Percentiles rank a stretch among this genome's conserved stretches.
Conservation (phyloP, 495 filamentous ascomycete species). For the Penicillium manginii region DNA sequence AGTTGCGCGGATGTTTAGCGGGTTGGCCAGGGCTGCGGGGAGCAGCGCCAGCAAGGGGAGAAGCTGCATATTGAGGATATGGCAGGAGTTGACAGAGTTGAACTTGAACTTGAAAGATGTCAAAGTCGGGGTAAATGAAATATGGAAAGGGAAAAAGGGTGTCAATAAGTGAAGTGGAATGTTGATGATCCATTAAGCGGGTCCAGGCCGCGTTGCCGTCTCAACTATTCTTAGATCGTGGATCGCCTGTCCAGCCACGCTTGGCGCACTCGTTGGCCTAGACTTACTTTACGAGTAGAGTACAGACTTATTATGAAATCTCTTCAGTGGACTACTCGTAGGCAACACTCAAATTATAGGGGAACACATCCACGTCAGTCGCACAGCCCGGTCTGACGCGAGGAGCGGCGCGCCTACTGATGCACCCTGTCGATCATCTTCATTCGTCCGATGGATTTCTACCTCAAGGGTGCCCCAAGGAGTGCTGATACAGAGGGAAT, state of each 20-base stretch:
- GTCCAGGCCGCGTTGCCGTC: constrained; percentile 41
- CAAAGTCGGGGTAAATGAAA: neutral
- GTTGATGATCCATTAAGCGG: constrained; percentile 22
- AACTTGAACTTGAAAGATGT: too few species aligned
- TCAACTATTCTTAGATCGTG: constrained; percentile 42
- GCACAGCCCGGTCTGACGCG: neutral
- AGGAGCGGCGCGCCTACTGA: neutral
- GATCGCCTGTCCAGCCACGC: constrained; percentile 11
- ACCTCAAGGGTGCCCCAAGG: too few species aligned
- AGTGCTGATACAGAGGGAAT: too few species aligned
- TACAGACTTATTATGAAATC: neutral
- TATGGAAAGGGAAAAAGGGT: constrained; percentile 6
- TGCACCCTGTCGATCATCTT: neutral
- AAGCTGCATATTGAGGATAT: constrained; percentile 33
- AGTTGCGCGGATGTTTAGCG: constrained; percentile 36
- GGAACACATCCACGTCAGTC: neutral
- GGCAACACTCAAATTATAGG: neutral
- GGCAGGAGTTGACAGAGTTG: too few species aligned
- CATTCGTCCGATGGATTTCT: too few species aligned
- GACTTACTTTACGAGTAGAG: neutral
- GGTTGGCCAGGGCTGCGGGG: constrained; percentile 34
- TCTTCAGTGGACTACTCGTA: neutral
- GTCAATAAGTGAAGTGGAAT: constrained; percentile 21
- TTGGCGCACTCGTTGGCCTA: neutral
- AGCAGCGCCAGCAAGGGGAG: constrained; percentile 36